Evolutionary conservation across 345 rosid genomes (phyloP).

Genomic region (Pseudoturritis turrita): DNA sequence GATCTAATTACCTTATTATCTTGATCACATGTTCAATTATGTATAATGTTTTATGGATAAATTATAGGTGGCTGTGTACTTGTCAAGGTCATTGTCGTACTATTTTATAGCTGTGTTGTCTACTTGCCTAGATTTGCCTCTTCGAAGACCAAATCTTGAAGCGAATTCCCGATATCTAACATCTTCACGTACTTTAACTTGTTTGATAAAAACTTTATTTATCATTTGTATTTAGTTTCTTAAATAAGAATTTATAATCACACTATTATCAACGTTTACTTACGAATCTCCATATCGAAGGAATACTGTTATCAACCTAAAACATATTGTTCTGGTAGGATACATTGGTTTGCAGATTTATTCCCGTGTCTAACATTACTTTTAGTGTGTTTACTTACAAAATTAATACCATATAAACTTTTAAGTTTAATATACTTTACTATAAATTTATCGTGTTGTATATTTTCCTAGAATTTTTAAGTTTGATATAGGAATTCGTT

Average conservation of each 20-base stretch:
- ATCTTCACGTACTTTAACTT: neutral
- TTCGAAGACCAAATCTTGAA: slow-evolving; percentile 6
- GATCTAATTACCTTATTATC: neutral
- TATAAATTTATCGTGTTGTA: neutral
- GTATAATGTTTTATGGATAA: neutral
- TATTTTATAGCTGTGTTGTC: slow-evolving; percentile 22
- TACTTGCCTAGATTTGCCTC: slow-evolving; percentile 18
- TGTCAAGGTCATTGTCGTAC: slow-evolving; percentile 15
- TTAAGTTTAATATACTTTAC: neutral
- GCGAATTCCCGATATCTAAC: slow-evolving; percentile 5
- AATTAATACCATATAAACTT: neutral
- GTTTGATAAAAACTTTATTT: neutral
- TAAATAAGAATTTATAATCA: neutral
- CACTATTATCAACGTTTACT: neutral
- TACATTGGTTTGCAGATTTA: neutral
- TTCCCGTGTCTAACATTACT: neutral
- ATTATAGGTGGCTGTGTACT: slow-evolving; percentile 14
- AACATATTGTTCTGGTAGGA: neutral
- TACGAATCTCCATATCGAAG: neutral
- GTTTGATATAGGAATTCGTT: too few relatives aligned
- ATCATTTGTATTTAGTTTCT: neutral
- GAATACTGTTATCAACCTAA: neutral
- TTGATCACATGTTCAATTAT: neutral
- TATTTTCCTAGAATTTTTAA: too few relatives aligned
- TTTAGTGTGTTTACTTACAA: neutral